Conservation (phyloP, 352 stramenopile species). For the Heterotrichella gracilis region DNA sequence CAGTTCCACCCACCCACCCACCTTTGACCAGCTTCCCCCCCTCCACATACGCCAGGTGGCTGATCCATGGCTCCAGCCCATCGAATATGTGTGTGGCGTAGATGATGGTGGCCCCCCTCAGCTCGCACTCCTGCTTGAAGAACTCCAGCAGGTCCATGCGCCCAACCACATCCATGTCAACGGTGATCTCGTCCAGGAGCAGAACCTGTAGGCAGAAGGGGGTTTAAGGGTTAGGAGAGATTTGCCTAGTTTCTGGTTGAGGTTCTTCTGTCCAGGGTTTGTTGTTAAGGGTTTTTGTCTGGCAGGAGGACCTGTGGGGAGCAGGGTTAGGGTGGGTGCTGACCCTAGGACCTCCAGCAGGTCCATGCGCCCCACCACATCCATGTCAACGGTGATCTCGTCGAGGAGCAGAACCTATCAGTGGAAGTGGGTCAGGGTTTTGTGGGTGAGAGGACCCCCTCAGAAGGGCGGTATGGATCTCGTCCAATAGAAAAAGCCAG, state of each 20-base stretch:
- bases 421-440: too few species aligned
- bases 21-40: constrained; percentile 23
- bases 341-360: constrained; percentile 63
- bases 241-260: too few species aligned
- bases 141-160: constrained; percentile 60
- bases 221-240: too few species aligned
- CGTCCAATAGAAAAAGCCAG: too few species aligned
- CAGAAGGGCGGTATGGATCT: too few species aligned
- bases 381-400: constrained; percentile 76
- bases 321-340: too few species aligned
- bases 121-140: constrained; percentile 41
- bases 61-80: constrained; percentile 47
- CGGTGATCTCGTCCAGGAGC: constrained; percentile 85
- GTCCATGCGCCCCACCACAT: constrained; percentile 66
- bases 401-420: constrained; percentile 82
- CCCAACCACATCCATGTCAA: constrained; percentile 70
- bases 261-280: too few species aligned
- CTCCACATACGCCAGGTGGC: constrained; percentile 58
- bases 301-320: too few species aligned
- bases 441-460: too few species aligned
- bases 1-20: constrained; percentile 31
- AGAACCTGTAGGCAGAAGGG: too few species aligned
- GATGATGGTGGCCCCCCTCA: constrained; percentile 32
- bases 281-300: too few species aligned
- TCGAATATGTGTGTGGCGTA: constrained; percentile 87